phyloP scores from a whole-genome alignment of 805 yeast genomes.

The Saccharomycopsis fermentans region DNA sequence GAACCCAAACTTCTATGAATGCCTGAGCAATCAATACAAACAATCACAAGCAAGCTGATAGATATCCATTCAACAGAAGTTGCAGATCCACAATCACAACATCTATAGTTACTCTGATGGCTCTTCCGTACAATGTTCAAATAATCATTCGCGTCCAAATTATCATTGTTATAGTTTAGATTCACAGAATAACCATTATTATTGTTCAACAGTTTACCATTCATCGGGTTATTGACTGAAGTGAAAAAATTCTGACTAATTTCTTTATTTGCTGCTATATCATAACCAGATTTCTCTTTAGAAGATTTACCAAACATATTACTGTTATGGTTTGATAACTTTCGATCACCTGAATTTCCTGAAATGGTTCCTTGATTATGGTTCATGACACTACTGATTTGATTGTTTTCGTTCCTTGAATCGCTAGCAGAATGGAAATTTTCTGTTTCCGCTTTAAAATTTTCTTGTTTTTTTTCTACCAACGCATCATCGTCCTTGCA shows the following conservation, averaged over 20 bases:
- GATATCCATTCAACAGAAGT: conserved; percentile 82
- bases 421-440: background rate
- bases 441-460: background rate
- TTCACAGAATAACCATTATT: conserved; percentile 4
- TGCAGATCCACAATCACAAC: conserved; percentile 71
- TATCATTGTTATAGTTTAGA: background rate
- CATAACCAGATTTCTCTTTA: conserved; percentile 2
- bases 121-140: conserved; percentile 23
- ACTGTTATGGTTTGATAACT: background rate
- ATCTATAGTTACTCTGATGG: conserved; percentile 46
- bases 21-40: conserved; percentile 82
- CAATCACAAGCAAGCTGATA: conserved; percentile 53
- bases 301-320: conserved; percentile 12
- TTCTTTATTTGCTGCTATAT: background rate
- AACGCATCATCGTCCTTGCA: background rate
- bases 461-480: background rate
- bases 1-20: conserved; percentile 83
- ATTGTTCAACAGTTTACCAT: background rate
- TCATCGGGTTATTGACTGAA: background rate
- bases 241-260: background rate
- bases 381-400: background rate
- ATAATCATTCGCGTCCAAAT: conserved; percentile 3
- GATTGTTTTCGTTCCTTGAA: background rate
- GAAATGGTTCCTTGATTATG: background rate
- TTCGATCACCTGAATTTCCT: background rate